Conservation (phyloP, 176 grass and related monocot species). For the Elymus sibiricus region DNA sequence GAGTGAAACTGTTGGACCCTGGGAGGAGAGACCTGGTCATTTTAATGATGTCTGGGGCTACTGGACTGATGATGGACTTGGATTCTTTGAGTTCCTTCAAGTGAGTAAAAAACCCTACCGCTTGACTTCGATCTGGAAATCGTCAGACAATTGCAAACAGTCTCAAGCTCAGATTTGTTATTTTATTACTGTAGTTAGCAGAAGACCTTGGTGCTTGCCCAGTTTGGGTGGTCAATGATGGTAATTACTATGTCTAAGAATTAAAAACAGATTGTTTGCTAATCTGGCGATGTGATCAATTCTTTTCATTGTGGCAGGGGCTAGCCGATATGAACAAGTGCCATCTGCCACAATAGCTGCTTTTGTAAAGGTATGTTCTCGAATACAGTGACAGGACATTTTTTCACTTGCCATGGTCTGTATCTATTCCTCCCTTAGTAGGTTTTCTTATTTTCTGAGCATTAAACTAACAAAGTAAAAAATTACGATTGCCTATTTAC, state of each 20-base stretch:
- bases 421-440: constrained; percentile 11
- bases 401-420: not conserved
- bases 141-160: not conserved
- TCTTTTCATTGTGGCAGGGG: constrained; percentile 55
- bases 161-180: constrained; percentile 20
- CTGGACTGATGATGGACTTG: constrained; percentile 92
- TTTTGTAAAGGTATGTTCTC: constrained; percentile 78
- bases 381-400: not conserved
- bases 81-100: constrained; percentile 94
- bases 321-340: constrained; percentile 69
- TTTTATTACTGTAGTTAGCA: constrained; percentile 62
- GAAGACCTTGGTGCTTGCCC: constrained; percentile 80
- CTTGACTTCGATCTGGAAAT: constrained; percentile 14
- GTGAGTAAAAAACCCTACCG: constrained; percentile 45
- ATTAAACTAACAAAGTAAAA: not conserved
- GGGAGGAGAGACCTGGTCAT: constrained; percentile 90
- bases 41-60: constrained; percentile 91
- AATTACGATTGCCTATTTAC: not conserved
- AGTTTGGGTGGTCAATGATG: constrained; percentile 89
- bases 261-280: not conserved
- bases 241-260: constrained; percentile 39
- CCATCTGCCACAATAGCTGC: constrained; percentile 54
- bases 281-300: not conserved
- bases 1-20: constrained; percentile 79
- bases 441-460: not conserved